These are phyloP conservation scores for Rhinocladiella mackenziei DNA, from an alignment of 2,329 filamentous ascomycete genomes.

Conservation along the genomic window DNA sequence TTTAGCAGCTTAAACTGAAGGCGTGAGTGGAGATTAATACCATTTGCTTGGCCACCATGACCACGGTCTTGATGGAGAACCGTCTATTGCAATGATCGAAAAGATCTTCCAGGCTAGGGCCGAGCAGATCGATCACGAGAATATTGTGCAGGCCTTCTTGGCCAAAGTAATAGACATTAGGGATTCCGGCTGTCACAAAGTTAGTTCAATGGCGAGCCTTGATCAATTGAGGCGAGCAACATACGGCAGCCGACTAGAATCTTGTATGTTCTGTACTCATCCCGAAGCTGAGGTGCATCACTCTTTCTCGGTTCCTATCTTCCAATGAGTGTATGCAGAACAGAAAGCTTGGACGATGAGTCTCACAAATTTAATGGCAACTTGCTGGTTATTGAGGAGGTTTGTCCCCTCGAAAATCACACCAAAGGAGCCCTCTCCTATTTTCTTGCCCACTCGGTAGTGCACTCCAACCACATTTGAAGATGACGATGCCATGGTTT, in stretches of 20 bases:
- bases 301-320: conserved; percentile 94
- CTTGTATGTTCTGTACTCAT: conserved; percentile 99
- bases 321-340: conserved; percentile 25
- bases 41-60: conserved; percentile 99
- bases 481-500: conserved; percentile 73
- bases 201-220: not conserved
- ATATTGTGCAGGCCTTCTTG: conserved; percentile 99
- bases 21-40: conserved; percentile 43
- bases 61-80: conserved; percentile 95
- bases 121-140: conserved; percentile 92
- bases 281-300: conserved; percentile 92
- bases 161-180: conserved; percentile 99
- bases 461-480: conserved; percentile 98
- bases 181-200: conserved; percentile 72
- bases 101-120: conserved; percentile 89
- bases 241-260: conserved; percentile 98
- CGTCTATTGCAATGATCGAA: conserved; percentile 96
- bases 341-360: not conserved
- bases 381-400: conserved; percentile 96
- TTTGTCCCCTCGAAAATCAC: conserved; percentile 99
- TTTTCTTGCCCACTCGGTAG: conserved; percentile 98
- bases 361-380: conserved; percentile 97
- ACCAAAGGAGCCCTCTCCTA: conserved; percentile 96
- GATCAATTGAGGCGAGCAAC: conserved; percentile 41
- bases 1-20: conserved; percentile 29